Evolutionary conservation across 1,284 basidiomycete species (phyloP).

Genomic region (Rhodofomes roseus): DNA sequence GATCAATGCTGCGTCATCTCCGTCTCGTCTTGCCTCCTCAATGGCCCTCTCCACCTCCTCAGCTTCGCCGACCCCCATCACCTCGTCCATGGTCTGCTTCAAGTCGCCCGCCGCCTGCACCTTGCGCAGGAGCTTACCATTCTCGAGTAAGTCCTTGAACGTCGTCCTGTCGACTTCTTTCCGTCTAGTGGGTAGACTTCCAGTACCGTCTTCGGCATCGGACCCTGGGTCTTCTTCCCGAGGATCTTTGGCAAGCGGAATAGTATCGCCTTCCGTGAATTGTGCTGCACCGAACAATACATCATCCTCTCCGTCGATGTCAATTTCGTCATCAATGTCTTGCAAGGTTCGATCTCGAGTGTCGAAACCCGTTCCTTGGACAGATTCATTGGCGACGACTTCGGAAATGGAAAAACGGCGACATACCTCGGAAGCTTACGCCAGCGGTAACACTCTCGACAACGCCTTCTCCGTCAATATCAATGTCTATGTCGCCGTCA

Average conservation of each 20-base stretch:
- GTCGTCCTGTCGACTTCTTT: constrained; percentile 27
- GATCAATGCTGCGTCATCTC: constrained; percentile 45
- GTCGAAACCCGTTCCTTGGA: constrained; percentile 59
- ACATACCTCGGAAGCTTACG: constrained; percentile 36
- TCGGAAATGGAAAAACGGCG: not conserved
- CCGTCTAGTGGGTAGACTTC: constrained; percentile 35
- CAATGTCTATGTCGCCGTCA: constrained; percentile 29
- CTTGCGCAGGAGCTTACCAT: constrained; percentile 39
- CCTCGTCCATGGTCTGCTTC: constrained; percentile 39
- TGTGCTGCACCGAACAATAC: constrained; percentile 62
- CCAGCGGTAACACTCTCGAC: constrained; percentile 9
- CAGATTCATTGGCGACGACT: not conserved
- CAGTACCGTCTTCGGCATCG: constrained; percentile 39
- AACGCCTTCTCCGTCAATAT: constrained; percentile 23
- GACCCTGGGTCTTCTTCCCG: constrained; percentile 7
- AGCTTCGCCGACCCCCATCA: constrained; percentile 40
- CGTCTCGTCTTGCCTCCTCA: constrained; percentile 41
- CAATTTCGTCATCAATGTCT: constrained; percentile 59
- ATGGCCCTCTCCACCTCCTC: constrained; percentile 50
- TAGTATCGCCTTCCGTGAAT: constrained; percentile 70
- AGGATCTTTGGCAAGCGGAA: constrained; percentile 22
- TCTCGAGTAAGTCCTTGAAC: constrained; percentile 48
- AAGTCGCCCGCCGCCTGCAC: constrained; percentile 24
- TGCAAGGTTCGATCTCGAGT: constrained; percentile 49
- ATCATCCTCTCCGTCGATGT: constrained; percentile 75